These are phyloP conservation scores for Alnus rubra DNA, from an alignment of 306 rosid species.

Conservation along the genomic window DNA sequence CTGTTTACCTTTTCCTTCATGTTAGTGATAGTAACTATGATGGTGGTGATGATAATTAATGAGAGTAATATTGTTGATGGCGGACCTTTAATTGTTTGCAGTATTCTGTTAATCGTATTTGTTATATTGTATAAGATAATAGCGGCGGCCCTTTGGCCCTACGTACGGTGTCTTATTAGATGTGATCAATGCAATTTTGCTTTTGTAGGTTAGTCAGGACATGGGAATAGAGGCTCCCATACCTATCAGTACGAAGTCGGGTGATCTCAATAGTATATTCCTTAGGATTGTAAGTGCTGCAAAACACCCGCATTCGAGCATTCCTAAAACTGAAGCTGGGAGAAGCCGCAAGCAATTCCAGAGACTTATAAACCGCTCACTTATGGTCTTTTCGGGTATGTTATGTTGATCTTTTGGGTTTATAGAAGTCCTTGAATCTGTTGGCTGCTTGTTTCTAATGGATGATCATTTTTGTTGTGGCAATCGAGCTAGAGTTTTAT, in stretches of 20 bases:
- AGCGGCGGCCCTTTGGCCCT: background rate
- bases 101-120: too few species aligned
- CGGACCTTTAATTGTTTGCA: background rate
- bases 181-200: slow-evolving; percentile 6
- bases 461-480: background rate
- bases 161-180: slow-evolving; percentile 6
- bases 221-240: slow-evolving; percentile 99
- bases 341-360: slow-evolving; percentile 89
- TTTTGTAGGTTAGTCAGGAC: slow-evolving; percentile 87
- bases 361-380: slow-evolving; percentile 73
- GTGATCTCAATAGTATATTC: slow-evolving; percentile 68
- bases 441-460: background rate
- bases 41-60: background rate
- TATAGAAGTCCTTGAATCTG: background rate
- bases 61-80: background rate
- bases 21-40: background rate
- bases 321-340: slow-evolving; percentile 99
- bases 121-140: background rate
- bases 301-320: slow-evolving; percentile 93
- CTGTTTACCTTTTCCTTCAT: background rate
- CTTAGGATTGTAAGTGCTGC: slow-evolving; percentile 81
- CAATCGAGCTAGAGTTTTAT: background rate
- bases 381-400: slow-evolving; percentile 84
- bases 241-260: slow-evolving; percentile 78
- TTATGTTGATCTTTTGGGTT: too few species aligned